Conservation (phyloP, 139 green algal species). For the Trebouxia sp. region DNA sequence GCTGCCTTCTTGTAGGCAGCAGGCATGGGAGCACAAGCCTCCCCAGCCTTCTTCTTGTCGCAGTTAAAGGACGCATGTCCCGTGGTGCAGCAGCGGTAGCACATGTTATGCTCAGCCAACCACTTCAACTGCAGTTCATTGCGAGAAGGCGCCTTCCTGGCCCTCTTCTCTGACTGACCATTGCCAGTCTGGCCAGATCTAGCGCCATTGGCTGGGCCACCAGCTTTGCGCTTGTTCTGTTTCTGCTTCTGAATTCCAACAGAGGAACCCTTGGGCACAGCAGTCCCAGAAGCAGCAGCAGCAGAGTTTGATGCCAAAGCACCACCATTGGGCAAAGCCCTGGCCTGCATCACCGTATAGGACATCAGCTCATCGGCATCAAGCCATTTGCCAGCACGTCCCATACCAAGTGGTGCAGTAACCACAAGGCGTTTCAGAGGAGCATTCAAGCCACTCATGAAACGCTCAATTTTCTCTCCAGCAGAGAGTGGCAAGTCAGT, state of each 20-base stretch:
- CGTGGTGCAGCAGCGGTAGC: neutral
- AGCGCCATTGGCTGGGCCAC: no score
- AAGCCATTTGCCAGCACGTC: neutral
- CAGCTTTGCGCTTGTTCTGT: no score
- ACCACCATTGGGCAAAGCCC: neutral
- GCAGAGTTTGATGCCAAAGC: neutral
- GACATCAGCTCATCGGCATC: neutral
- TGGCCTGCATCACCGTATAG: neutral
- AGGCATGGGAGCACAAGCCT: neutral
- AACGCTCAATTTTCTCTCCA: constrained; percentile 13
- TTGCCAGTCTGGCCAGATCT: neutral
- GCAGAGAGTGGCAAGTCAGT: neutral
- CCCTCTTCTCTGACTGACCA: no score
- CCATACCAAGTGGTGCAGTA: neutral
- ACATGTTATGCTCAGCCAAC: neutral
- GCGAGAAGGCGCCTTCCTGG: neutral
- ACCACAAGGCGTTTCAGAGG: neutral
- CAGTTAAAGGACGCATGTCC: neutral
- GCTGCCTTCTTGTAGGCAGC: neutral
- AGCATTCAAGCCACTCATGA: neutral
- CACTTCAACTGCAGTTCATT: neutral
- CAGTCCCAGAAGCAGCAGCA: neutral
- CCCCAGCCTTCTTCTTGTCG: neutral
- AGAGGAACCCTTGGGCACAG: neutral
- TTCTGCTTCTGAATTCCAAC: neutral